phyloP scores from a whole-genome alignment of 75 land plant genomes.

The Picea glauca region DNA sequence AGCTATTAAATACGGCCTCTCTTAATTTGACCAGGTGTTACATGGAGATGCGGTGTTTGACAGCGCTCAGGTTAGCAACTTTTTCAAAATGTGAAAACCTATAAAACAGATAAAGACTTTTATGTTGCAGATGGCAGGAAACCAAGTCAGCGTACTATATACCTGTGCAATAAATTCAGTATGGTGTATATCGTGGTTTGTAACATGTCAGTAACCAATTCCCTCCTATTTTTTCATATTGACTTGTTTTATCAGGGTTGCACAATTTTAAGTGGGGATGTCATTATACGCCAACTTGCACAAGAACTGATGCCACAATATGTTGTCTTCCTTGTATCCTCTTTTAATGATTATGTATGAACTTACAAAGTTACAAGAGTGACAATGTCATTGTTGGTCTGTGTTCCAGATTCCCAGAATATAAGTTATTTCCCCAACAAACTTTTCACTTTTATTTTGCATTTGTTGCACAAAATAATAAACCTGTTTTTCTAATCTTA shows the following conservation, averaged over 20 bases:
- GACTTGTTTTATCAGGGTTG: conserved; percentile 61
- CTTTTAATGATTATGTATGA: not conserved
- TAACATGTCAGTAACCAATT: not conserved
- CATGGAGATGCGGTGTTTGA: conserved; percentile 98
- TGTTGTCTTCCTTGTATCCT: conserved; percentile 95
- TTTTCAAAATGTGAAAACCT: not conserved
- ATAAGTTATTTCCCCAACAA: not conserved
- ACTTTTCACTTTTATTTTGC: not conserved
- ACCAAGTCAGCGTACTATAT: not conserved
- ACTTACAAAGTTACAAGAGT: not conserved
- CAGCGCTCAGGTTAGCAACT: conserved; percentile 45
- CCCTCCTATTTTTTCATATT: not conserved
- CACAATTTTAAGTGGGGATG: conserved; percentile 95
- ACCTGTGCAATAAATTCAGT: not conserved
- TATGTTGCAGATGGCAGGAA: not conserved
- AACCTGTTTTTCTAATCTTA: not conserved
- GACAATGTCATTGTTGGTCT: not conserved
- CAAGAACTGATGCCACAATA: conserved; percentile 66
- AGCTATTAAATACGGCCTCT: not conserved
- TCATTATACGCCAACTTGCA: conserved; percentile 83
- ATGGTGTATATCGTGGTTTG: not conserved
- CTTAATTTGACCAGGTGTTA: conserved; percentile 52
- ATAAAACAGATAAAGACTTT: not conserved
- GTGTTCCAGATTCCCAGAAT: not conserved
- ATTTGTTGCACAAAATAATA: not conserved